Conservation (phyloP, 441 rosid genomes). For the Gossypium trilobum region DNA sequence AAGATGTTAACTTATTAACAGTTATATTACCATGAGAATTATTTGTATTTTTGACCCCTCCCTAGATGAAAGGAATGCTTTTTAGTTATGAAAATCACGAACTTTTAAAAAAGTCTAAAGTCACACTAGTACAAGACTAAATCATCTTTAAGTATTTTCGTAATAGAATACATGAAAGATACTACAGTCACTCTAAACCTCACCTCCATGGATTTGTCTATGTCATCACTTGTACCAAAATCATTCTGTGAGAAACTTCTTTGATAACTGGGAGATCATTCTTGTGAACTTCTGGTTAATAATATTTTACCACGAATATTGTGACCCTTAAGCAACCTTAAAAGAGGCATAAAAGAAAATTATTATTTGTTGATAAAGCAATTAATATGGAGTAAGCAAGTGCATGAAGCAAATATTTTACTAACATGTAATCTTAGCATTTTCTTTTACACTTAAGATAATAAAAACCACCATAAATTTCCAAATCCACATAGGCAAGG, state of each 20-base stretch:
- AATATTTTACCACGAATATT: slow-evolving; percentile 82
- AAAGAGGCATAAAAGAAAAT: not conserved
- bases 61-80: slow-evolving; percentile 31
- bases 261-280: slow-evolving; percentile 49
- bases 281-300: slow-evolving; percentile 29
- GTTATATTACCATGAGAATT: slow-evolving; percentile 31
- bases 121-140: not conserved
- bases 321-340: slow-evolving; percentile 75
- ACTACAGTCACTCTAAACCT: not conserved
- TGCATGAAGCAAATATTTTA: not conserved
- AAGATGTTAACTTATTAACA: slow-evolving; percentile 24
- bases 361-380: not conserved
- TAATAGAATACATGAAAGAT: not conserved
- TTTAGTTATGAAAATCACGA: not conserved
- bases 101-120: not conserved
- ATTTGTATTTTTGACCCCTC: slow-evolving; percentile 31
- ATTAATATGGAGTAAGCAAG: not conserved
- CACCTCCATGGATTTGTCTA: slow-evolving; percentile 45
- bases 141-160: not conserved
- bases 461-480: not conserved
- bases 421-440: no score
- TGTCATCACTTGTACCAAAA: slow-evolving; percentile 48
- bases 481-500: not conserved
- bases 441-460: no score
- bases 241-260: slow-evolving; percentile 70